Conservation (phyloP, 2,329 filamentous ascomycete genomes). For the Neobulgaria alba region DNA sequence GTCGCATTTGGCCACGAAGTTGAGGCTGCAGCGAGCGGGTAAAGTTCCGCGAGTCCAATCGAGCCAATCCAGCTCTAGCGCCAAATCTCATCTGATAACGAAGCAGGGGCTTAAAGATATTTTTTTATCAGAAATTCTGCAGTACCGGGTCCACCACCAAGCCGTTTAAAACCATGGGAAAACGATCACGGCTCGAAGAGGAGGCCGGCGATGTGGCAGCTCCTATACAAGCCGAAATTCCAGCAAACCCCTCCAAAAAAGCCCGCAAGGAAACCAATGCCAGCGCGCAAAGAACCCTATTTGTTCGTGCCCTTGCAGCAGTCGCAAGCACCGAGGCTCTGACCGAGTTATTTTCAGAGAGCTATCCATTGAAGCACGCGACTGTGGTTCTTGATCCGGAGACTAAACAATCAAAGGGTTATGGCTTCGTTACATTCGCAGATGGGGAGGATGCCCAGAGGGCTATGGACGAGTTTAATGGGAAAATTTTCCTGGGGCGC, state of each 20-base stretch:
- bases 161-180: constrained; percentile 12
- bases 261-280: constrained; percentile 46
- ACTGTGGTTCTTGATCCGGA: constrained; percentile 80
- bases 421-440: constrained; percentile 94
- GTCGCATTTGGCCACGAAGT: too few species aligned
- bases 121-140: too few species aligned
- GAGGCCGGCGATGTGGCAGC: constrained; percentile 12
- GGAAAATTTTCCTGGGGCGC: constrained; percentile 66
- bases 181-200: constrained; percentile 22
- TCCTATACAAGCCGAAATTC: constrained; percentile 7
- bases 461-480: constrained; percentile 75
- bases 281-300: constrained; percentile 57
- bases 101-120: too few species aligned
- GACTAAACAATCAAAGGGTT: constrained; percentile 83
- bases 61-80: constrained; percentile 3
- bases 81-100: constrained; percentile 4
- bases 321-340: constrained; percentile 73
- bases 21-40: too few species aligned
- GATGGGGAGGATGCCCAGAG: constrained; percentile 82
- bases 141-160: too few species aligned
- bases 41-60: too few species aligned
- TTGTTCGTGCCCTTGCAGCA: constrained; percentile 78
- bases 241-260: constrained; percentile 41
- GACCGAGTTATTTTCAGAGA: constrained; percentile 85
- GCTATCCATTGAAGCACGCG: constrained; percentile 91